Evolutionary conservation across 441 rosid species (phyloP).

Genomic region (Gossypium trilobum): DNA sequence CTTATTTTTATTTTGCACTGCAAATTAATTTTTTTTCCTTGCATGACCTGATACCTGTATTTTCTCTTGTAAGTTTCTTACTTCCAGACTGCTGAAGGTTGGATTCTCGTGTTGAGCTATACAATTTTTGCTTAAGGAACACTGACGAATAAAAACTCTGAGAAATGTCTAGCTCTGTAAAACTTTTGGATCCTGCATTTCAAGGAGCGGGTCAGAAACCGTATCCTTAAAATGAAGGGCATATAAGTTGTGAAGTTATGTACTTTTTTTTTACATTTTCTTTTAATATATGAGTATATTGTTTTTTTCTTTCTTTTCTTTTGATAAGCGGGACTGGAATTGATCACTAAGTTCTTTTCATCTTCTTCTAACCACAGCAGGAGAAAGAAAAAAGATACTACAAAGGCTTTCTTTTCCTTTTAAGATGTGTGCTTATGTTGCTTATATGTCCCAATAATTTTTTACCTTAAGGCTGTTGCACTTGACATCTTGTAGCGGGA

Average conservation of each 20-base stretch:
- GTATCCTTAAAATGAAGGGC: conserved; percentile 51
- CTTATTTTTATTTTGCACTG: not conserved
- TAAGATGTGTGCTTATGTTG: conserved; percentile 1
- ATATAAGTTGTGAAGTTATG: not conserved
- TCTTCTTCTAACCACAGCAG: not conserved
- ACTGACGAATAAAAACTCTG: conserved; percentile 15
- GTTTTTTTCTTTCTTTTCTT: not conserved
- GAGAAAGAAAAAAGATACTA: not conserved
- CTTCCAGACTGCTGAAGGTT: conserved; percentile 16
- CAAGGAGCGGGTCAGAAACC: conserved; percentile 89
- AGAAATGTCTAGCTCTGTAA: conserved; percentile 66
- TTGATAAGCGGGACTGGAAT: not conserved
- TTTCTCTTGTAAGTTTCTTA: conserved; percentile 12
- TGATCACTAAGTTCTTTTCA: not conserved
- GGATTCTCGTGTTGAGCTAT: conserved; percentile 15
- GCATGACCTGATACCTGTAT: not conserved
- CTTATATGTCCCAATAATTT: conserved; percentile 12
- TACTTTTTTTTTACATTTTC: not conserved
- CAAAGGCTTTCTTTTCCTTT: not conserved
- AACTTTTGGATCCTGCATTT: conserved; percentile 82
- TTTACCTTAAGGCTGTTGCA: conserved; percentile 24
- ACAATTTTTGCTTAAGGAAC: conserved; percentile 14
- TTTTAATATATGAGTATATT: not conserved
- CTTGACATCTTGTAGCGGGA: conserved; percentile 68
- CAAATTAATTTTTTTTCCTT: not conserved